phyloP scores from a whole-genome alignment of 495 filamentous ascomycete species.

The Aspergillus ostianus region DNA sequence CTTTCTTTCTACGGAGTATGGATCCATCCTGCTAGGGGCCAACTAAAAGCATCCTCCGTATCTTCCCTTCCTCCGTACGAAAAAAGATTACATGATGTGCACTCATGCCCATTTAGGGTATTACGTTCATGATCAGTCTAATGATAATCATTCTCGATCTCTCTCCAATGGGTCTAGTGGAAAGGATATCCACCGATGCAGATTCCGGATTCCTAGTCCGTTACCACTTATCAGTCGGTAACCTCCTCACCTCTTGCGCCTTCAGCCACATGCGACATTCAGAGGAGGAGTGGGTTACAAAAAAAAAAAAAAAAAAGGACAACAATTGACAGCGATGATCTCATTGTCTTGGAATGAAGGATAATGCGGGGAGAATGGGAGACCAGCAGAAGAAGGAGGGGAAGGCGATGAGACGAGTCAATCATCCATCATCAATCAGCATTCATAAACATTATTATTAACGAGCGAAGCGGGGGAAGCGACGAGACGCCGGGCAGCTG shows the following conservation, averaged over 20 bases:
- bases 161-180: slow-evolving; percentile 4
- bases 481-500: background rate
- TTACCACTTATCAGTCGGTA: background rate
- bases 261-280: background rate
- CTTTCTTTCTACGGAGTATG: no score
- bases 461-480: background rate
- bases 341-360: background rate
- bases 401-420: background rate
- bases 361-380: background rate
- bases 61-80: no score
- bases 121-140: slow-evolving; percentile 13
- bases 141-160: slow-evolving; percentile 19
- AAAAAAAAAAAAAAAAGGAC: background rate
- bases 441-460: background rate
- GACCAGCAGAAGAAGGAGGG: background rate
- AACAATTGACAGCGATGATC: background rate
- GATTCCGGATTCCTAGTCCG: background rate
- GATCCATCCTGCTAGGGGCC: no score
- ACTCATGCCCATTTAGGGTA: no score
- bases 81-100: no score
- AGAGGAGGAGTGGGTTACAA: background rate
- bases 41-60: no score
- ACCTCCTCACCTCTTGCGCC: background rate
- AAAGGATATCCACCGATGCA: slow-evolving; percentile 3
- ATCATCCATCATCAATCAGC: no score